phyloP scores from a whole-genome alignment of 306 rosid species.

The Hippophae rhamnoides region DNA sequence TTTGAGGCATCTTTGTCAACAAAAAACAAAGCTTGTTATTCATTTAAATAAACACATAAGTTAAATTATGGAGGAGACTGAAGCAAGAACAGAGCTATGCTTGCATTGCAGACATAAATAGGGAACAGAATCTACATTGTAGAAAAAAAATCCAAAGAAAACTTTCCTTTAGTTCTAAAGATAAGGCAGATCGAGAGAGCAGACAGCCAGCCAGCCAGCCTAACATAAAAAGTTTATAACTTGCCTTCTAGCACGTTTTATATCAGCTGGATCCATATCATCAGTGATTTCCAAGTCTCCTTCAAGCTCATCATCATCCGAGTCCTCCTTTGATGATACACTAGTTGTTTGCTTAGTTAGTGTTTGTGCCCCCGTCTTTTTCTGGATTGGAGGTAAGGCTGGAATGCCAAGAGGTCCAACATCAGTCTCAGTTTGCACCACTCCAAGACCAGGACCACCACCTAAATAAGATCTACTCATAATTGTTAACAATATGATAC shows the following conservation, averaged over 20 bases:
- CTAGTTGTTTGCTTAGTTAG: slow-evolving; percentile 33
- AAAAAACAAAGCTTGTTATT: too few species aligned
- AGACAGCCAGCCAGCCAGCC: too few species aligned
- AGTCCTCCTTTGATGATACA: slow-evolving; percentile 52
- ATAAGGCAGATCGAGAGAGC: too few species aligned
- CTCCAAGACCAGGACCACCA: slow-evolving; percentile 14
- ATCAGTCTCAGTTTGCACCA: slow-evolving; percentile 26
- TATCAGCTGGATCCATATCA: slow-evolving; percentile 41
- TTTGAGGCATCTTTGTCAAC: too few species aligned
- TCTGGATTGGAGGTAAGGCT: slow-evolving; percentile 34
- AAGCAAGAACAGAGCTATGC: too few species aligned
- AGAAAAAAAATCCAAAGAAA: too few species aligned
- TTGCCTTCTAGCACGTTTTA: slow-evolving; percentile 52
- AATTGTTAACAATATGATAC: not conserved
- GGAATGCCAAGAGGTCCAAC: slow-evolving; percentile 25
- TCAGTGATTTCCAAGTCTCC: slow-evolving; percentile 42
- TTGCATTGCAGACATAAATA: too few species aligned
- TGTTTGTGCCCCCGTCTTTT: slow-evolving; percentile 18
- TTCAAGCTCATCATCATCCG: slow-evolving; percentile 52
- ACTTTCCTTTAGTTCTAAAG: too few species aligned
- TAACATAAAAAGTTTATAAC: too few species aligned
- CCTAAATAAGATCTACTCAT: slow-evolving; percentile 19
- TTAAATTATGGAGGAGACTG: too few species aligned
- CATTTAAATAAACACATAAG: too few species aligned
- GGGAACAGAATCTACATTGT: too few species aligned